phyloP scores from a whole-genome alignment of 73 alveolate genomes.

The Paramecium octaurelia region DNA sequence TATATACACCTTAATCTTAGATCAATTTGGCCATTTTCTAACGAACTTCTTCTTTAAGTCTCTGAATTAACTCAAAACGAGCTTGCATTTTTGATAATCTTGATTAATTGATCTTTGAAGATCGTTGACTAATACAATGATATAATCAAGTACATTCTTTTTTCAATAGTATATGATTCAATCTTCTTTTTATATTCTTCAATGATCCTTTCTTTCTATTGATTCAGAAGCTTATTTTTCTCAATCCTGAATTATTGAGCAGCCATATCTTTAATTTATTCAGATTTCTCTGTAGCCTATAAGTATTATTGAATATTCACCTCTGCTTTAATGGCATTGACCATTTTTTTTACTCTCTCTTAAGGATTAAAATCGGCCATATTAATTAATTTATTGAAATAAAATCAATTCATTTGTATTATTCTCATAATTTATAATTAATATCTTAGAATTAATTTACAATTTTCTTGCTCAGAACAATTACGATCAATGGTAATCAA shows the following conservation, averaged over 20 bases:
- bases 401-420: not conserved
- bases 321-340: slow-evolving; percentile 56
- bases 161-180: slow-evolving; percentile 40
- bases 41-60: slow-evolving; percentile 63
- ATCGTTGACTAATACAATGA: slow-evolving; percentile 55
- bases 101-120: slow-evolving; percentile 69
- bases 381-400: not conserved
- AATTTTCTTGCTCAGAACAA: not conserved
- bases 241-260: slow-evolving; percentile 56
- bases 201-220: slow-evolving; percentile 47
- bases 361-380: slow-evolving; percentile 61
- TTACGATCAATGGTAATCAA: not conserved
- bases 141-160: slow-evolving; percentile 26
- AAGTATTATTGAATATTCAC: not conserved
- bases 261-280: slow-evolving; percentile 57
- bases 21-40: slow-evolving; percentile 47
- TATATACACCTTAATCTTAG: slow-evolving; percentile 70
- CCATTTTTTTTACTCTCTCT: slow-evolving; percentile 59
- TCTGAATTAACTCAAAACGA: slow-evolving; percentile 70
- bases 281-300: slow-evolving; percentile 56
- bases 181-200: slow-evolving; percentile 54
- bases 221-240: slow-evolving; percentile 46
- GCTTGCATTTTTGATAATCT: slow-evolving; percentile 77
- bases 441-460: not conserved
- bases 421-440: not conserved